Percentiles rank a stretch among this genome's conserved stretches.
phyloP scores from a whole-genome alignment of 768 basidiomycete genomes.

The Lepiota brunneoincarnata region DNA sequence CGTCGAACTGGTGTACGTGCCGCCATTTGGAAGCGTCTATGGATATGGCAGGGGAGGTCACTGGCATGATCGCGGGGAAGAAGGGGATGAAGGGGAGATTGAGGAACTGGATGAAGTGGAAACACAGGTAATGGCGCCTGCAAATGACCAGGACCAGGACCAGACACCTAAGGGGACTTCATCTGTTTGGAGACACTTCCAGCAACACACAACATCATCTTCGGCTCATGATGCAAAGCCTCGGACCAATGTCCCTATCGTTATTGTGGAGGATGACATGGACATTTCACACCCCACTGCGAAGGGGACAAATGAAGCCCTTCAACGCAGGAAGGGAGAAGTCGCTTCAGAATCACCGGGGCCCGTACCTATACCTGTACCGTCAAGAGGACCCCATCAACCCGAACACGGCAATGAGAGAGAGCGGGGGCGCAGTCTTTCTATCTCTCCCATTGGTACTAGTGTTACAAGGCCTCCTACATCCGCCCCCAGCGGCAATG shows the following conservation, averaged over 20 bases:
- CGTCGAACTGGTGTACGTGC: conserved; percentile 73
- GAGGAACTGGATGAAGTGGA: conserved; percentile 22
- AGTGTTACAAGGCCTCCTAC: not conserved
- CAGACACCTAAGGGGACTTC: conserved; percentile 8
- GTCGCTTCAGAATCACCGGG: not conserved
- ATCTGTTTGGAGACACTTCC: not conserved
- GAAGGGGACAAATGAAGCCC: not conserved
- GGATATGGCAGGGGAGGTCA: conserved; percentile 10
- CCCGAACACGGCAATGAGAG: not conserved
- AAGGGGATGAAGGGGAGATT: conserved; percentile 18
- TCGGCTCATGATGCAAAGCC: not conserved
- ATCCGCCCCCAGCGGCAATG: not conserved
- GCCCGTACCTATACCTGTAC: not conserved
- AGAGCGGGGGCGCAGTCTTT: conserved; percentile 1
- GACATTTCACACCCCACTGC: not conserved
- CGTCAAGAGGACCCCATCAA: not conserved
- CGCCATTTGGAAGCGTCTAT: conserved; percentile 42
- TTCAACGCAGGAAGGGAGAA: not conserved
- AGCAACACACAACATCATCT: not conserved
- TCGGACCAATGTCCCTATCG: conserved; percentile 2
- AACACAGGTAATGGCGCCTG: conserved; percentile 5
- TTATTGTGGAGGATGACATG: not conserved
- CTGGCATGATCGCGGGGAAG: conserved; percentile 17
- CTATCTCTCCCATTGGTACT: conserved; percentile 2
- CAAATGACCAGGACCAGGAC: conserved; percentile 14